Evolutionary conservation across 805 yeast genomes (phyloP).

Genomic region (Ogataea pilisensis): DNA sequence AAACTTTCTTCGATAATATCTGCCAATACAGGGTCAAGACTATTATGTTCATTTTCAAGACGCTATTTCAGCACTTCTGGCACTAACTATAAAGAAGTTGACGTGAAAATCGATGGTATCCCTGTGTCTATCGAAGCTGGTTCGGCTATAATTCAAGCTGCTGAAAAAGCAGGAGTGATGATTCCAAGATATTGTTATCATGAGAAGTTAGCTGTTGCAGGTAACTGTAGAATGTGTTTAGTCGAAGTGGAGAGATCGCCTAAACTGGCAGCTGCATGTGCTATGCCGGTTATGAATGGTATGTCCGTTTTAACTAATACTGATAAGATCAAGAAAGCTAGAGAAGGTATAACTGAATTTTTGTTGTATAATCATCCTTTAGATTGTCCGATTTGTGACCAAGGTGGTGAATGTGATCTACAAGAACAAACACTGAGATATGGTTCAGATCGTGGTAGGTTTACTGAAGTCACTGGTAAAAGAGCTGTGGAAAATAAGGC

Average conservation of each 20-base stretch:
- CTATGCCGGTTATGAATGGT: slow-evolving; percentile 87
- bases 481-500: slow-evolving; percentile 90
- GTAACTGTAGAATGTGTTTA: slow-evolving; percentile 90
- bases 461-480: slow-evolving; percentile 75
- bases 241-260: slow-evolving; percentile 90
- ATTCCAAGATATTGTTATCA: slow-evolving; percentile 91
- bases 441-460: slow-evolving; percentile 85
- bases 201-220: slow-evolving; percentile 85
- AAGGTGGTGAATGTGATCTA: slow-evolving; percentile 91
- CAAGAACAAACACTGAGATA: slow-evolving; percentile 84
- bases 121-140: slow-evolving; percentile 80
- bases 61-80: slow-evolving; percentile 13
- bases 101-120: slow-evolving; percentile 60
- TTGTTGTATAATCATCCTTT: slow-evolving; percentile 83
- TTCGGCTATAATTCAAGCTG: slow-evolving; percentile 84
- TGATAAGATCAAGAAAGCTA: slow-evolving; percentile 73
- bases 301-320: slow-evolving; percentile 81
- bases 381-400: slow-evolving; percentile 92
- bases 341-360: slow-evolving; percentile 91
- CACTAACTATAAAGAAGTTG: slow-evolving; percentile 21
- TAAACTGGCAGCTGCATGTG: slow-evolving; percentile 85
- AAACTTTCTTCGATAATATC: background rate
- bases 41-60: background rate
- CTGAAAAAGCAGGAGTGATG: slow-evolving; percentile 84
- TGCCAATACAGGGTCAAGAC: background rate